Evolutionary conservation across 805 yeast genomes (phyloP).

Genomic region (Teunomyces pallodes): DNA sequence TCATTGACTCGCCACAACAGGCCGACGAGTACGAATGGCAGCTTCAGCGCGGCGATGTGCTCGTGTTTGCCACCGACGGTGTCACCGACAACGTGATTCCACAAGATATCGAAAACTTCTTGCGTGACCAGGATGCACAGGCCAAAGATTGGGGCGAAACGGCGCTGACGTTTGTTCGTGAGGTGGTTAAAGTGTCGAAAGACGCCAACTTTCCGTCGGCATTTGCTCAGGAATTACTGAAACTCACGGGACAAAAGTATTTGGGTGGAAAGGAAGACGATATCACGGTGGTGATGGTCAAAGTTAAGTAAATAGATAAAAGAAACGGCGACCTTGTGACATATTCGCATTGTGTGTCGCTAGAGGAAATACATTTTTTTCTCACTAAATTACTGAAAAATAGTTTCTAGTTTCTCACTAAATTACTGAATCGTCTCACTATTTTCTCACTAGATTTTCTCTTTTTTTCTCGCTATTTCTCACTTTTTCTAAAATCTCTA

Average conservation of each 20-base stretch:
- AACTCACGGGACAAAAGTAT: conserved; percentile 64
- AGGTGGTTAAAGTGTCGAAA: conserved; percentile 66
- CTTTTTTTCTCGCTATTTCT: background rate
- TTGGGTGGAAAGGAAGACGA: conserved; percentile 96
- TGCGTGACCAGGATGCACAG: conserved; percentile 51
- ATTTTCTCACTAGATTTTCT: no score
- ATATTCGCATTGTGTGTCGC: background rate
- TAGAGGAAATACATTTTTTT: background rate
- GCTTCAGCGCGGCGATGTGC: conserved; percentile 67
- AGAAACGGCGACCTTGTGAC: background rate
- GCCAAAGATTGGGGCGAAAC: conserved; percentile 30
- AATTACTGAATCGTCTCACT: no score
- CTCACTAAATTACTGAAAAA: background rate
- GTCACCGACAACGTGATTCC: conserved; percentile 80
- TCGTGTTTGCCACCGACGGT: conserved; percentile 91
- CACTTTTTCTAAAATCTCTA: background rate
- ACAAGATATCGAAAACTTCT: conserved; percentile 66
- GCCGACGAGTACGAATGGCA: conserved; percentile 69
- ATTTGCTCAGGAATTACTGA: conserved; percentile 74
- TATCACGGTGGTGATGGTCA: conserved; percentile 76
- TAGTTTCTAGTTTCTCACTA: no score
- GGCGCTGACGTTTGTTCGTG: conserved; percentile 56
- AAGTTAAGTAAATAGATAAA: conserved; percentile 38
- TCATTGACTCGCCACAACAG: conserved; percentile 65
- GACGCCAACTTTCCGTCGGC: conserved; percentile 79